Evolutionary conservation across 352 stramenopile species (phyloP), one percentile per base, ranked within the genome.

Genomic region (Globisporangium heterothallicum): DNA sequence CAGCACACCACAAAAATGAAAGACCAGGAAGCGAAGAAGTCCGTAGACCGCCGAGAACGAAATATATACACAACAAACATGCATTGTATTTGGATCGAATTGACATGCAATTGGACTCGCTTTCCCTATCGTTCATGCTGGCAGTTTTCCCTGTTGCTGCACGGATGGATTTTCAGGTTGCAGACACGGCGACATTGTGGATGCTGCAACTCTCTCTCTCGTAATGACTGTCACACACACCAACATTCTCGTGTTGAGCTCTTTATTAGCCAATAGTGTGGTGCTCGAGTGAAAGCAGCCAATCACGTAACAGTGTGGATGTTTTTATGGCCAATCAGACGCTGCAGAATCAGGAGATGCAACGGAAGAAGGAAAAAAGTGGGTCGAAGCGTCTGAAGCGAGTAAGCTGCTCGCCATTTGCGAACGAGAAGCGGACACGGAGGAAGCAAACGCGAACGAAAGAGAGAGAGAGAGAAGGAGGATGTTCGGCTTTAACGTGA

Each of bases 401-500:
- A 32, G 42, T 29, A 48, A 13, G 26, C 43, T 13, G 29, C 43
- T 57, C 43, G 26, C 44, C n/a, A 36, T 36, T 36, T 36, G 12
- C 9, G 30, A 36, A 36, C 3, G 2, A 13, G 30, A n/a, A n/a
- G n/a, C n/a, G n/a, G n/a, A n/a, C n/a, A n/a, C 30, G 3, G 30
- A 36, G 30, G 30, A 36, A 36, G 30, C 30, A 8, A 36, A 36
- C 12, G 30, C 30, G 30, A 8, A 13, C 30, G 30, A 8, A 13
- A 2, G 6, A 8, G 6, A 2, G 30, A 36, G 30, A 16, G 36
- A 19, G 24, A 12, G 27, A 9, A 42, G 25, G 34, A 64, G 35
- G 19, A 94, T 95, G 80, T 94, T 94, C 53, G 83, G 84, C 52
- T 96, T 95, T 62, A 90, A 94, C 54, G 76, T 90, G 57, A 92